Evolutionary conservation across 192 early-diverging fungal genomes (phyloP).

Genomic region (Coemansia sp.): DNA sequence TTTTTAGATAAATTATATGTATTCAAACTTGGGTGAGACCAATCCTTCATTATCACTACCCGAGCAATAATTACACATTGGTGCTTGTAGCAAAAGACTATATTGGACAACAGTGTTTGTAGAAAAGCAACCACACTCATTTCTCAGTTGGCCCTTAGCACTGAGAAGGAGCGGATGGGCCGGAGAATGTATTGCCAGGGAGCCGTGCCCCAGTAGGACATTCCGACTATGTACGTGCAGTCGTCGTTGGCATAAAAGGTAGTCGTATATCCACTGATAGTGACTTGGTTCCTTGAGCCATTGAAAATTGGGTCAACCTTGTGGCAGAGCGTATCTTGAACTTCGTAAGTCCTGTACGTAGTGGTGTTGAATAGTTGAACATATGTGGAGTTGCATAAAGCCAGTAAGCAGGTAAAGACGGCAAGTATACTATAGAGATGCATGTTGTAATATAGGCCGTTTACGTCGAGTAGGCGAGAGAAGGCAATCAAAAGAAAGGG

Average conservation of each 20-base stretch:
- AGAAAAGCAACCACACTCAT: too few relatives aligned
- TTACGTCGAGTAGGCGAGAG: background rate
- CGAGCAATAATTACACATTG: too few relatives aligned
- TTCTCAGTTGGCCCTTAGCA: background rate
- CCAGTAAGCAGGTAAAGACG: background rate
- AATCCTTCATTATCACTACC: too few relatives aligned
- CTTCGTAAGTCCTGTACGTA: background rate
- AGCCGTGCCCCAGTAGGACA: background rate
- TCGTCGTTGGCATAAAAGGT: background rate
- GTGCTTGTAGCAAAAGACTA: too few relatives aligned
- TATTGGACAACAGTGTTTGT: too few relatives aligned
- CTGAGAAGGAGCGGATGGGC: constrained; percentile 4
- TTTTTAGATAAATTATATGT: too few relatives aligned
- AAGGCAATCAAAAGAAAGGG: background rate
- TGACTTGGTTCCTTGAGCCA: background rate
- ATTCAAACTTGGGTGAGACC: too few relatives aligned
- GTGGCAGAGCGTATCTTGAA: background rate
- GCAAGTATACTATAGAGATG: background rate
- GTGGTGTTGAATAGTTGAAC: background rate
- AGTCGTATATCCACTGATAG: background rate
- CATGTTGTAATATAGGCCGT: background rate
- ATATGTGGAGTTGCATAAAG: background rate
- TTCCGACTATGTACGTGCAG: background rate
- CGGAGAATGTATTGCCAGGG: background rate
- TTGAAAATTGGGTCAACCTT: background rate